Conservation (phyloP, 495 filamentous ascomycete genomes). For the Talaromyces stipitatus region DNA sequence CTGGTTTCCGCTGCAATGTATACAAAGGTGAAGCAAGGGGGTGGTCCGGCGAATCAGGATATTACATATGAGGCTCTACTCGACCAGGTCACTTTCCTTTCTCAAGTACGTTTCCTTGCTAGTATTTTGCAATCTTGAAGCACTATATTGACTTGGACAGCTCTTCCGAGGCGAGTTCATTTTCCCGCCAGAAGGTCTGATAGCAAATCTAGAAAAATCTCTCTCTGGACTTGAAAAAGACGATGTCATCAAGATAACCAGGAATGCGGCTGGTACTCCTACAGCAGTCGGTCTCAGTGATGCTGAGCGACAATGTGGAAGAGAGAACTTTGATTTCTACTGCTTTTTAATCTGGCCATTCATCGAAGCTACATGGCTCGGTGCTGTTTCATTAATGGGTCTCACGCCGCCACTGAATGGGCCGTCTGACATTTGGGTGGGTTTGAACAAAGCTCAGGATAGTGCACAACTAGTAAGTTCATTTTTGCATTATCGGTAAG, state of each 20-base stretch:
- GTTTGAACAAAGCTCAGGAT: slow-evolving; percentile 67
- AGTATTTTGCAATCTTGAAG: not conserved
- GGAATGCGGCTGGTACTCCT: slow-evolving; percentile 47
- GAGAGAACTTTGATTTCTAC: slow-evolving; percentile 97
- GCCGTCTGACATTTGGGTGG: slow-evolving; percentile 65
- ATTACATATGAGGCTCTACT: slow-evolving; percentile 64
- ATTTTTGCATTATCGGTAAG: not conserved
- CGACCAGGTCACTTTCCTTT: slow-evolving; percentile 80
- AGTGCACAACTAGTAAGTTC: slow-evolving; percentile 70
- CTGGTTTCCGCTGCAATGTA: slow-evolving; percentile 86
- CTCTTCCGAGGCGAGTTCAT: slow-evolving; percentile 97
- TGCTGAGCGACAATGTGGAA: slow-evolving; percentile 63
- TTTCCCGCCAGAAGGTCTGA: slow-evolving; percentile 79
- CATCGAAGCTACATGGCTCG: slow-evolving; percentile 88
- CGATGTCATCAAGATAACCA: slow-evolving; percentile 63
- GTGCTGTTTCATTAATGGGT: slow-evolving; percentile 76
- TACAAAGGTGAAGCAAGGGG: slow-evolving; percentile 79
- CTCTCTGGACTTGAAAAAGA: slow-evolving; percentile 70
- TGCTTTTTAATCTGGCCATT: slow-evolving; percentile 98
- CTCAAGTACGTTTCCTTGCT: slow-evolving; percentile 39
- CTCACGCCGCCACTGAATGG: slow-evolving; percentile 63
- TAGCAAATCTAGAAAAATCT: slow-evolving; percentile 70
- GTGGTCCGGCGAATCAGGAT: slow-evolving; percentile 69
- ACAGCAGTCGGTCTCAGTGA: slow-evolving; percentile 65
- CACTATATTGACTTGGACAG: slow-evolving; percentile 15